Evolutionary conservation across 192 early-diverging fungal species (phyloP).

Genomic region (Backusella liffmaniae): DNA sequence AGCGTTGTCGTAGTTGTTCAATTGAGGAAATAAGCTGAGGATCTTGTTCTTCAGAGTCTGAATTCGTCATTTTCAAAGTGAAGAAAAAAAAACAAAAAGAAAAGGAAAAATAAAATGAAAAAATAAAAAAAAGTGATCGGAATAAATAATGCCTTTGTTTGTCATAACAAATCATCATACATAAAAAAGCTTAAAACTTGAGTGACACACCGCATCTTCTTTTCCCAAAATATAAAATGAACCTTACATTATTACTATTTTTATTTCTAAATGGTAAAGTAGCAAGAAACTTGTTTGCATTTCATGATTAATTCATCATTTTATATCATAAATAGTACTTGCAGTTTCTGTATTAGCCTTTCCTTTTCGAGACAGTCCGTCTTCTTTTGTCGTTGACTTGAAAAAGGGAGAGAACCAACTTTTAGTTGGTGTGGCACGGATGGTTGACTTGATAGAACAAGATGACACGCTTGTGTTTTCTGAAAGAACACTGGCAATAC

Average conservation of each 20-base stretch:
- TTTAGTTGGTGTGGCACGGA: conserved; percentile 51
- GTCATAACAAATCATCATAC: not conserved
- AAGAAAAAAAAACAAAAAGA: not conserved
- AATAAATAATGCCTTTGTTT: not conserved
- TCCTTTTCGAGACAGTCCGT: not conserved
- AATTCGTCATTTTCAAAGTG: not conserved
- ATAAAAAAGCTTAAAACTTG: not conserved
- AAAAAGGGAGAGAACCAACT: conserved; percentile 40
- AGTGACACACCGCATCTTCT: not conserved
- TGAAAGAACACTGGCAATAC: conserved; percentile 53
- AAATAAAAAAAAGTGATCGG: not conserved
- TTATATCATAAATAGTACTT: not conserved
- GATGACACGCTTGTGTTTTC: conserved; percentile 48
- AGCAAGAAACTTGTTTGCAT: not conserved
- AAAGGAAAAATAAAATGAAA: conserved; percentile 1
- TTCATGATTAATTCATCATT: not conserved
- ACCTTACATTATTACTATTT: not conserved
- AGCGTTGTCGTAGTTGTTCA: not conserved
- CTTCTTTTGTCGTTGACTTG: not conserved
- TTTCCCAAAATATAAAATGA: not conserved
- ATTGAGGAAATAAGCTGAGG: not conserved
- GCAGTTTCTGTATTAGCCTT: not conserved
- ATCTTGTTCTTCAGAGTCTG: not conserved
- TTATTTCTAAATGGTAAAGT: not conserved
- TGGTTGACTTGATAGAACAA: conserved; percentile 56